Evolutionary conservation across 257 asterid species (phyloP), one percentile per base, ranked within the genome.

Genomic region (Solanum infundibuliforme): DNA sequence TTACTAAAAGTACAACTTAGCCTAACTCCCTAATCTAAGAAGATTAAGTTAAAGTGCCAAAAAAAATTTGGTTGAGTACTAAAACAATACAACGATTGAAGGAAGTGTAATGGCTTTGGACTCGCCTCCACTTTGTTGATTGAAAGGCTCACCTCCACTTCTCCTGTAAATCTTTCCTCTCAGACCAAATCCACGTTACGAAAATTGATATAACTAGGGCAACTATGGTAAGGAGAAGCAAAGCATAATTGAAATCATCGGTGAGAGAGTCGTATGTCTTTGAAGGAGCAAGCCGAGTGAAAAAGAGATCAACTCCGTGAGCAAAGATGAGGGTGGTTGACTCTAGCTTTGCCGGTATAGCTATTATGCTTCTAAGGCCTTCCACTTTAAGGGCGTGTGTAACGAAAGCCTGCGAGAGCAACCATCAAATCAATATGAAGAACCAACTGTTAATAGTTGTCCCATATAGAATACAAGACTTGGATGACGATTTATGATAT

Each of bases 241-340:
- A 81, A 13, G 98, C 99, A 39, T 95, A 97, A 91, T 98, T 95
- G 94, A 97, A 97, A 90, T 97, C 99, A 88, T 97, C 99, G 0
- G 99, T 97, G 13, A 97, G 98, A 52, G 99, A 97, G 89, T 97
- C 99, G 35, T 95, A 97, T 46, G 96, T 97, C 93, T 91, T 95
- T 38, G 99, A 97, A 77, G 99, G 99, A 34, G 99, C 99, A 16
- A 97, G 98, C 72, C 92, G 93, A 32, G 98, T 95, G 90, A 95
- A 96, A 84, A 97, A 97, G 88, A 97, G 96, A 91, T 97, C 99
- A 87, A 94, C 92, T 34, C 99, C 99, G 87, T 95, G 94, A 29
- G 97, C 94, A 85, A 97, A 97, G 66, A 95, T 96, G 36, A 95
- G 99, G 88, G 99, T 92, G 72, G 99, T 97, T 3, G 99, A 97